Percentiles rank a stretch among this genome's conserved stretches.
These are phyloP conservation scores for Calonectria pteridis DNA, from an alignment of 2,329 filamentous ascomycete species.

Conservation along the genomic window DNA sequence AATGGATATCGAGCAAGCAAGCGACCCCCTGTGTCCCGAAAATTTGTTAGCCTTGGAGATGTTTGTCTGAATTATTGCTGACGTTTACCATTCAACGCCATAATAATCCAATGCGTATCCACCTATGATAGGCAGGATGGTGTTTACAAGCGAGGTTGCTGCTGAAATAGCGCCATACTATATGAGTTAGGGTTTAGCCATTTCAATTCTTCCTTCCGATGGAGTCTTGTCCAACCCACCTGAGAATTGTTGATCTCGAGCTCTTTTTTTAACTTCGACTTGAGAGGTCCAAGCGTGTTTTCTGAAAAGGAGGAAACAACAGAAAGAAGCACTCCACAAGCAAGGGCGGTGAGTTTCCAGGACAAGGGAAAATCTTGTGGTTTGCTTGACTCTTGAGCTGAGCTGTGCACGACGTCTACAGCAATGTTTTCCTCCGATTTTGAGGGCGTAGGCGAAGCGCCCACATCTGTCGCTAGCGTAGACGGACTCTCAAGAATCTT, in stretches of 20 bases:
- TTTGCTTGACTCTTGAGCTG: background rate
- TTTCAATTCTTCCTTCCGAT: background rate
- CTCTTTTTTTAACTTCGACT: slow-evolving; percentile 37
- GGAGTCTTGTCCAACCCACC: background rate
- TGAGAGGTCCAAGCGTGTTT: slow-evolving; percentile 42
- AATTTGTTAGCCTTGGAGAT: background rate
- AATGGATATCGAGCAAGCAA: slow-evolving; percentile 39
- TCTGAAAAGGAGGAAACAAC: slow-evolving; percentile 44
- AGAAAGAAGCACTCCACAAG: slow-evolving; percentile 38
- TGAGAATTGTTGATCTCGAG: slow-evolving; percentile 39
- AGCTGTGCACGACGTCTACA: background rate
- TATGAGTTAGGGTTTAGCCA: background rate
- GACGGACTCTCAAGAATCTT: background rate
- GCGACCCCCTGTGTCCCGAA: slow-evolving; percentile 31
- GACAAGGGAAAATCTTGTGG: slow-evolving; percentile 36
- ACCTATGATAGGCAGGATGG: slow-evolving; percentile 41
- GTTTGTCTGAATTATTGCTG: background rate
- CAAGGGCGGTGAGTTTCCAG: slow-evolving; percentile 40
- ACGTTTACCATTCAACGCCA: slow-evolving; percentile 40
- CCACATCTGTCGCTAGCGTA: background rate
- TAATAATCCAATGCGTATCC: slow-evolving; percentile 44
- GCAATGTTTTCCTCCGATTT: background rate
- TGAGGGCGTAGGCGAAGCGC: background rate
- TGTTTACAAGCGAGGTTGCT: slow-evolving; percentile 43
- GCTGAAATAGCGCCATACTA: slow-evolving; percentile 43